A percentile compares a stretch with the other conserved stretches of the same genome.
phyloP scores from a whole-genome alignment of 192 early-diverging fungal genomes.

The Dissophora ornata region DNA sequence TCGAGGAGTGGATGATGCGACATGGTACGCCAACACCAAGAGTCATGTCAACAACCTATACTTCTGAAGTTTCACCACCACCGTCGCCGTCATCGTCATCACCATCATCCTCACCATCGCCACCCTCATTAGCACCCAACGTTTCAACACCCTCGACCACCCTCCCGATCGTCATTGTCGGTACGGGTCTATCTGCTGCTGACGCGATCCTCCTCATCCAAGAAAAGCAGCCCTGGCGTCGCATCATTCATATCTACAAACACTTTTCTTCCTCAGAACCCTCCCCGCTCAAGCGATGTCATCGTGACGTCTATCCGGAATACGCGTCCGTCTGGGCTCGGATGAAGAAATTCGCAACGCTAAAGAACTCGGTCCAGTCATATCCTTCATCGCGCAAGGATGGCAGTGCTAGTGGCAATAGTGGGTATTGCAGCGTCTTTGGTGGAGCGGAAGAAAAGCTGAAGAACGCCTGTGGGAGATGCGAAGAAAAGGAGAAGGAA shows the following conservation, averaged over 20 bases:
- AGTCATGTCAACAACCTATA: too few species aligned
- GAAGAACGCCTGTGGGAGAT: neutral
- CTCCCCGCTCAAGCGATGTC: conserved; percentile 46
- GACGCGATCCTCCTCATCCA: conserved; percentile 48
- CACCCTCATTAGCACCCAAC: neutral
- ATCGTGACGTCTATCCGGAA: conserved; percentile 52
- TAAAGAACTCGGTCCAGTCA: conserved; percentile 36
- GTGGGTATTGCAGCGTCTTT: neutral
- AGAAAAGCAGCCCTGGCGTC: conserved; percentile 49
- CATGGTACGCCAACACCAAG: conserved; percentile 3
- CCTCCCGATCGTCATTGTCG: conserved; percentile 45
- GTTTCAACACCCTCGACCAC: neutral
- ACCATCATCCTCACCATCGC: neutral
- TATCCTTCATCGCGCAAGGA: conserved; percentile 20
- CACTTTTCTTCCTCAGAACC: conserved; percentile 44
- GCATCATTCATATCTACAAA: conserved; percentile 45
- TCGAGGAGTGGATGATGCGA: conserved; percentile 48
- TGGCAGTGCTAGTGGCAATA: neutral
- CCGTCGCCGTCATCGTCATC: conserved; percentile 3
- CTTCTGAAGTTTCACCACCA: conserved; percentile 17
- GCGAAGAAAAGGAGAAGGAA: neutral
- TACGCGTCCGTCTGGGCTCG: conserved; percentile 42
- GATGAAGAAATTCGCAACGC: conserved; percentile 36
- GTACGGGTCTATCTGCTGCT: conserved; percentile 48
- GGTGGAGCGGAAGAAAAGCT: neutral